Percentiles rank a stretch among this genome's conserved stretches.
These are phyloP conservation scores for Pseudopyrenochaeta lycopersici DNA, from an alignment of 2,329 filamentous ascomycete species.

Conservation along the genomic window DNA sequence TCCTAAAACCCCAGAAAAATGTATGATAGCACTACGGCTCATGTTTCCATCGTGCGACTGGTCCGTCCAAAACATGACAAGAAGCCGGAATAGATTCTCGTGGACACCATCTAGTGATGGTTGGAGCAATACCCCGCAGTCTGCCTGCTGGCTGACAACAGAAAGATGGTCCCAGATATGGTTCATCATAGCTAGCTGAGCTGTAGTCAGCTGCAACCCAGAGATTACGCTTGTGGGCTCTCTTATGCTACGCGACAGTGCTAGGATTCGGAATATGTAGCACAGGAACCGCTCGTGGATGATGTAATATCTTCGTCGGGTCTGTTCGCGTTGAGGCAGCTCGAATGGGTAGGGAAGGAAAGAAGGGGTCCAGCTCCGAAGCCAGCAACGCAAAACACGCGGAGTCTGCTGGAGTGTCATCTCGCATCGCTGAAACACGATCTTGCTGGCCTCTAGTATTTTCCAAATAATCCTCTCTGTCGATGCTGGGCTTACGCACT, in stretches of 20 bases:
- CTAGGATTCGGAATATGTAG: constrained; percentile 11
- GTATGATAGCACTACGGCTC: no score
- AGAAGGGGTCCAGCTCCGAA: constrained; percentile 14
- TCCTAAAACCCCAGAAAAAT: no score
- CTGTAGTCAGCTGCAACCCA: constrained; percentile 9
- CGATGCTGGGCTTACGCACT: constrained; percentile 6
- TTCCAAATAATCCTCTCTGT: constrained; percentile 13
- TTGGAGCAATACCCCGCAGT: constrained; percentile 1
- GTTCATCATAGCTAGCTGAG: constrained; percentile 13
- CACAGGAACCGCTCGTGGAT: constrained; percentile 11
- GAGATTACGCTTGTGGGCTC: constrained; percentile 10
- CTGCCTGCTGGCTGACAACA: constrained; percentile 4
- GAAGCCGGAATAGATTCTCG: no score
- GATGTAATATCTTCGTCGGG: constrained; percentile 9
- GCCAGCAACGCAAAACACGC: constrained; percentile 12
- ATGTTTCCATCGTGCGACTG: no score
- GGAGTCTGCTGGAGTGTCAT: constrained; percentile 8
- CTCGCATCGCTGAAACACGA: constrained; percentile 10
- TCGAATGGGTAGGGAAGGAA: constrained; percentile 13
- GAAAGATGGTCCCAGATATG: constrained; percentile 8
- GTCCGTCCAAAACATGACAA: no score
- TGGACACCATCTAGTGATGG: no score
- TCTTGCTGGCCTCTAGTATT: constrained; percentile 13
- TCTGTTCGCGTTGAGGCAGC: constrained; percentile 12
- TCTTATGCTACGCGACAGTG: constrained; percentile 11